A percentile compares a stretch with the other conserved stretches of the same genome.
phyloP scores from a whole-genome alignment of 108 stramenopile genomes.

The Fistulifera pelliculosa region DNA sequence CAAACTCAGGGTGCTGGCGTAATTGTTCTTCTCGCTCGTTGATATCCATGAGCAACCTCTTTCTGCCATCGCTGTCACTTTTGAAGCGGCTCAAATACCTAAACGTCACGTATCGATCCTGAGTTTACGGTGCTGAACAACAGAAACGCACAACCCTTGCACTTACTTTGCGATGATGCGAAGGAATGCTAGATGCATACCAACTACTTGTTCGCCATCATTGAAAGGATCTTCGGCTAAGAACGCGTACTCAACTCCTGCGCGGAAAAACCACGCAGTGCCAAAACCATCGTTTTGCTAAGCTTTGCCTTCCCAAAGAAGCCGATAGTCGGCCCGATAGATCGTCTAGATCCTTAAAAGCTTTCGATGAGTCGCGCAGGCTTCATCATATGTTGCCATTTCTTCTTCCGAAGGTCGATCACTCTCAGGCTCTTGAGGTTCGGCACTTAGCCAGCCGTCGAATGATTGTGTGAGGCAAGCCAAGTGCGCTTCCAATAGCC shows the following conservation, averaged over 20 bases:
- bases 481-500: slow-evolving; percentile 82
- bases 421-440: slow-evolving; percentile 54
- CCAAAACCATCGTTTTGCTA: background rate
- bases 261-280: background rate
- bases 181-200: slow-evolving; percentile 72
- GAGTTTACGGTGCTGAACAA: too few relatives aligned
- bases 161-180: slow-evolving; percentile 45
- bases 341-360: background rate
- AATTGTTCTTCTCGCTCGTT: slow-evolving; percentile 37
- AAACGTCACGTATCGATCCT: too few relatives aligned
- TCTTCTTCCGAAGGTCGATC: slow-evolving; percentile 65
- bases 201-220: slow-evolving; percentile 53
- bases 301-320: background rate
- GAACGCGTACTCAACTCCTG: background rate
- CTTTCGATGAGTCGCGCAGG: slow-evolving; percentile 17
- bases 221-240: slow-evolving; percentile 15
- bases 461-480: slow-evolving; percentile 63
- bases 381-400: slow-evolving; percentile 45
- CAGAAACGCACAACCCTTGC: too few relatives aligned
- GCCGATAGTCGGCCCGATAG: background rate
- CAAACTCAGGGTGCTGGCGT: slow-evolving; percentile 36
- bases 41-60: slow-evolving; percentile 24
- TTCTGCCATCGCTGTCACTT: slow-evolving; percentile 18
- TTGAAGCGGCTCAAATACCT: too few relatives aligned
- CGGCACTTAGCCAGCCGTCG: slow-evolving; percentile 63